Evolutionary conservation across 176 grass and related monocot genomes (phyloP), one percentile per base, ranked within the genome.

Genomic region (Triticum timopheevii): DNA sequence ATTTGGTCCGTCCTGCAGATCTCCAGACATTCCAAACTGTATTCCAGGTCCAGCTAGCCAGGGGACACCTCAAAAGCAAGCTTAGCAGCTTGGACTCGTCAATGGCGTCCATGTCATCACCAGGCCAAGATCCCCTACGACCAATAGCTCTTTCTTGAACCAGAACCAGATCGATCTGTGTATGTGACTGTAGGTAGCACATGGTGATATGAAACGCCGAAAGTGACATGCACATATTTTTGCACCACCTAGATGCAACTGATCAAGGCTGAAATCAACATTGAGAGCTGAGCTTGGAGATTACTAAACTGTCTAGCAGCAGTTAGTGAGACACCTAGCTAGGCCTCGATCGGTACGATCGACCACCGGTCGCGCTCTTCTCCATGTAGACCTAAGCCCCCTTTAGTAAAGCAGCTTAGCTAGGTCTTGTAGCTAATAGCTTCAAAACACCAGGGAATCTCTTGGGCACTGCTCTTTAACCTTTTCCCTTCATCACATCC

Each of bases 11-110:
- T 73, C 44, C 87, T 90, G 86, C 81, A 88, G 92, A 95, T 93
- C 84, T 86, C 84, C 81, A 80, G 84, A 96, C 93, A 96, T 93
- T 98, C 94, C 88, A 91, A 94, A 96, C 90, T 88, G 86, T 92
- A 83, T 80, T 34, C 39, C 81, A 73, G 78, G 62, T 31, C 70
- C 36, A 84, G 82, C 30, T 49, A 69, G 65, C 22, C 65, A 83
- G 66, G 13, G 8, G 3, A 95, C 86, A 88, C 86, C 85, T 80
- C 86, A 39, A 89, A 94, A 89, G 92, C 86, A 73, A 86, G 58
- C 78, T 91, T 94, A 84, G 47, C 92, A 84, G 58, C 69, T 89
- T 96, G 90, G 93, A 95, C 96, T 85, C 92, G 88, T 98, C 96
- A 95, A 95, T 90, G 85, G 78, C 78, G 22, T 76, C 78, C 86